Evolutionary conservation across 1,284 basidiomycete genomes (phyloP).

Genomic region (Tilletia horrida): DNA sequence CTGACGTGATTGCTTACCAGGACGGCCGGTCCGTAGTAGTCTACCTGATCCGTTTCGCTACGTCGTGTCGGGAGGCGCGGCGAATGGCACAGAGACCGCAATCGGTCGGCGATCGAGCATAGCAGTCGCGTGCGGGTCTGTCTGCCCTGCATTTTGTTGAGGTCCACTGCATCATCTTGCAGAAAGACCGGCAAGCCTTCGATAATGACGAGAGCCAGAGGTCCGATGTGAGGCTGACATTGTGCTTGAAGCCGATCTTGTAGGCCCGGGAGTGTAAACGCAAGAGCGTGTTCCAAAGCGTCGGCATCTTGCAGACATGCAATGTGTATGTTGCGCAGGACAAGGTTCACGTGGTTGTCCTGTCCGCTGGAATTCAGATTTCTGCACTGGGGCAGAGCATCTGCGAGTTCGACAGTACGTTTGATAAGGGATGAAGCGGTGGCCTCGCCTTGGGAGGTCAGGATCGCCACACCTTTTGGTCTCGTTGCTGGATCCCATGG

Average conservation of each 20-base stretch:
- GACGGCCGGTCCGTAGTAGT: constrained; percentile 23
- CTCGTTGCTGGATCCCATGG: not conserved
- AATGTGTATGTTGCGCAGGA: constrained; percentile 24
- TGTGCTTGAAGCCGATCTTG: constrained; percentile 9
- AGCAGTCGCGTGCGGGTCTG: not conserved
- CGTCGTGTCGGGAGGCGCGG: too few species aligned
- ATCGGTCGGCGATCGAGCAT: constrained; percentile 2
- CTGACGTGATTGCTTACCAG: constrained; percentile 44
- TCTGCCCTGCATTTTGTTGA: not conserved
- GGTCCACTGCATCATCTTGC: constrained; percentile 35
- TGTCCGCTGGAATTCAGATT: constrained; percentile 6
- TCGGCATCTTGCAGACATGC: constrained; percentile 25
- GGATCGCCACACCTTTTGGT: constrained; percentile 19
- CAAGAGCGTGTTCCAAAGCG: constrained; percentile 34
- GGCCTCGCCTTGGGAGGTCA: constrained; percentile 21
- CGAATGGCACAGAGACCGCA: not conserved
- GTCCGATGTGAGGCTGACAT: not conserved
- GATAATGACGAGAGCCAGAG: constrained; percentile 32
- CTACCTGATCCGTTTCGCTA: too few species aligned
- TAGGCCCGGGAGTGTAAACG: constrained; percentile 39
- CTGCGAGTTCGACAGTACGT: constrained; percentile 25
- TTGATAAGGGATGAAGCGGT: constrained; percentile 24
- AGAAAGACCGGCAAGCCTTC: constrained; percentile 42
- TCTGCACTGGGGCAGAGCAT: not conserved
- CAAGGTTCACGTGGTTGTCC: not conserved